Percentiles rank a stretch among this genome's conserved stretches.
Conservation (phyloP, 768 basidiomycete species). For the Phaeotremella skinneri region DNA sequence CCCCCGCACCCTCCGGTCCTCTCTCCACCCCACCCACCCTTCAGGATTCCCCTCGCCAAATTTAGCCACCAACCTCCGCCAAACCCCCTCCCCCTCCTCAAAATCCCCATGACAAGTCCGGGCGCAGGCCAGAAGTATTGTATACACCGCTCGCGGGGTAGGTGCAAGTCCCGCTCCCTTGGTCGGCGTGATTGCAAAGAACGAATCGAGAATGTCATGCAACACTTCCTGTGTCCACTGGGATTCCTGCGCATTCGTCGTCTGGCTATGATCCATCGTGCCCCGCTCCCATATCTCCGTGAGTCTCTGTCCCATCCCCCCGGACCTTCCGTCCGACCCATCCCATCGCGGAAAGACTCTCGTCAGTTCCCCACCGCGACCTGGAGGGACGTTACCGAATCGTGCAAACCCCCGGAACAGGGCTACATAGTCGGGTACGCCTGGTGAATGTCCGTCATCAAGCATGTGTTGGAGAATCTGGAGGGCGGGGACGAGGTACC, state of each 20-base stretch:
- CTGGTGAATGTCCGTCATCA: constrained; percentile 26
- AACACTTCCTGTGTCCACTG: constrained; percentile 33
- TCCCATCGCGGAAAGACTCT: constrained; percentile 1
- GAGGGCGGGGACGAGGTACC: constrained; percentile 34
- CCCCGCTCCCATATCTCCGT: constrained; percentile 24
- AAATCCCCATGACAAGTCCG: constrained; percentile 31
- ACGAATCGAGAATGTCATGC: constrained; percentile 27
- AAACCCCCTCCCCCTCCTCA: constrained; percentile 26
- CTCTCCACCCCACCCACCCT: constrained; percentile 41
- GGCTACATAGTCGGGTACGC: constrained; percentile 32
- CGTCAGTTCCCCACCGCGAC: constrained; percentile 7
- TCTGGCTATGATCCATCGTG: background rate
- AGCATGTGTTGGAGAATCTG: constrained; percentile 39
- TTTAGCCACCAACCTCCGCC: constrained; percentile 35
- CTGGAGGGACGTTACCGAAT: constrained; percentile 22
- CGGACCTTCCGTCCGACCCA: background rate
- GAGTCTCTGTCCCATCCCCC: constrained; percentile 2
- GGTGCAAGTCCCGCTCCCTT: constrained; percentile 13
- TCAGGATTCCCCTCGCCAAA: constrained; percentile 38
- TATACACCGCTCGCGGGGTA: constrained; percentile 29
- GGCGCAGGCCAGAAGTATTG: constrained; percentile 36
- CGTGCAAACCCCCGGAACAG: constrained; percentile 46
- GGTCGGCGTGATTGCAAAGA: constrained; percentile 24
- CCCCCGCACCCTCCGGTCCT: constrained; percentile 37
- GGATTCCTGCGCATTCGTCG: background rate